Evolutionary conservation across 805 yeast genomes (phyloP), one percentile per base, ranked within the genome.

Genomic region (Wickerhamomyces alni): DNA sequence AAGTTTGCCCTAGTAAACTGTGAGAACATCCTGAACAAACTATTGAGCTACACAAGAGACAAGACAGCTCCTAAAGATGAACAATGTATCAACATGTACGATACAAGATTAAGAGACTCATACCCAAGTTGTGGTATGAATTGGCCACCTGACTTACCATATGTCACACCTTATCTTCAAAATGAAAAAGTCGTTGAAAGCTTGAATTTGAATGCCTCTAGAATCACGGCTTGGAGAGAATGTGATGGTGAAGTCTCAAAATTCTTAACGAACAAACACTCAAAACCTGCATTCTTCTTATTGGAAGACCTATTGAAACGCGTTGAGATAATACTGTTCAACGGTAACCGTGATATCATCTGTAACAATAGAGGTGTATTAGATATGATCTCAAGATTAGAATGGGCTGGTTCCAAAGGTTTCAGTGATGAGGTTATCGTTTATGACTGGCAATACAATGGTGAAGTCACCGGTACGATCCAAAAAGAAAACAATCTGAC

Each of bases 51-150:
- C 37, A 58, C 66, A 0, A 54, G 54, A 34, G 54, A 58, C 24
- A 62, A 63, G 36, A 40, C 54, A 0, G 53, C 52, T 17, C 54
- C 66, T 25, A 41, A 52, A n/a, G 48, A 68, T 47, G 60, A 69
- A 52, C 72, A 67, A 41, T 91, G 99, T 58, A 49, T 75, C 52
- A 93, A 93, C 62, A 78, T 88, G 73, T 91, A 93, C 58, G 95
- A 93, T 58, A 75, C 76, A 40, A 72, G 82, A 28, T 63, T 83
- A 38, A 67, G 63, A 28, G 96, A 88, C 57, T 61, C 78, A 1
- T 87, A 69, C 51, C 97, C 98, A 0, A 63, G 82, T 0, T 93
- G 99, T 63, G 98, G 98, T 6, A 70, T 77, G 75, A 82, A 83
- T 58, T 93, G 98, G 98, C 99, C 99, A 0, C 72, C 72, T 21